Conservation (phyloP, 2,329 filamentous ascomycete genomes). For the Lachnellula willkommii region DNA sequence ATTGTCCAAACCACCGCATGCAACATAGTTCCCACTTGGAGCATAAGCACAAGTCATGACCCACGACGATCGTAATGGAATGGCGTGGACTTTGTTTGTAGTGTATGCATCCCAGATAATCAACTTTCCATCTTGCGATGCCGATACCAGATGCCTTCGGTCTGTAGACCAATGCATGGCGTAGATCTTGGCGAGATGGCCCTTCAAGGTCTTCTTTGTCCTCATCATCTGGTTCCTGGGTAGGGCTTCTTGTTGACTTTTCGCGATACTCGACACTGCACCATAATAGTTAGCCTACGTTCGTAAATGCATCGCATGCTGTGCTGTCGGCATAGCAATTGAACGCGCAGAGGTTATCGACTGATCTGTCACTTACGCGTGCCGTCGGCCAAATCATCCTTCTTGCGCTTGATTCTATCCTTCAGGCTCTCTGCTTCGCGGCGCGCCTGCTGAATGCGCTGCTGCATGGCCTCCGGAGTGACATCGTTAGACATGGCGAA, state of each 20-base stretch:
- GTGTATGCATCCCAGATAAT: conserved; percentile 99
- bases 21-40: conserved; percentile 95
- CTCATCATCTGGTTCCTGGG: conserved; percentile 93
- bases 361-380: conserved; percentile 65
- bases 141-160: conserved; percentile 91
- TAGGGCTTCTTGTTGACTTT: conserved; percentile 86
- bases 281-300: conserved; percentile 15
- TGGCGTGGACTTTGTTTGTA: conserved; percentile 98
- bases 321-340: background rate
- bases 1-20: conserved; percentile 97
- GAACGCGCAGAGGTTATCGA: background rate
- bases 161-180: conserved; percentile 99
- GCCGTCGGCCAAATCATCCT: conserved; percentile 98
- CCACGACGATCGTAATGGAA: conserved; percentile 95
- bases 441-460: conserved; percentile 84
- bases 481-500: conserved; percentile 47
- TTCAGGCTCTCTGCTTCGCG: conserved; percentile 97
- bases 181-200: conserved; percentile 98
- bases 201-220: conserved; percentile 93
- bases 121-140: conserved; percentile 97
- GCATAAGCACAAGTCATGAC: conserved; percentile 99
- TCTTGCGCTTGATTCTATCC: conserved; percentile 99
- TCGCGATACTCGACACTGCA: conserved; percentile 84
- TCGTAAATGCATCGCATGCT: background rate
- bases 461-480: conserved; percentile 78